Base-by-base conservation (phyloP, 768 basidiomycete genomes). In the Crassisporium funariophilum region DNA sequence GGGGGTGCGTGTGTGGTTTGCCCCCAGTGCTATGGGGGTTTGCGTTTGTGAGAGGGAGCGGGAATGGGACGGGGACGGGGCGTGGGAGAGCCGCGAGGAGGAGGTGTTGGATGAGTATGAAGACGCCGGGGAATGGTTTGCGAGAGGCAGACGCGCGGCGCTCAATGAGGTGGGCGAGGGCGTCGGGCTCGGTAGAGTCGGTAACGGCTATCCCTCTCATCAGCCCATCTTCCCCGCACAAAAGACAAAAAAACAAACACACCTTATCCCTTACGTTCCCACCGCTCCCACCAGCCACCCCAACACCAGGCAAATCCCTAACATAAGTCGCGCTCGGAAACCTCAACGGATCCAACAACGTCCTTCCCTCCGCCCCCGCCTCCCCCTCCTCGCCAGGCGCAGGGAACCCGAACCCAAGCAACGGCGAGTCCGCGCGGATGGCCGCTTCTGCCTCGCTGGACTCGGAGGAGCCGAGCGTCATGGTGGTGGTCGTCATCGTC, bases 371-470 rank as follows among this genome's bases (percentile, higher is more conserved):
- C 25, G 25, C 41, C 6, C 19, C 27, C n/a, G 8, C 41, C 7
- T 35, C 11, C 17, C 15, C 7, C 5, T 13, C 42, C 3, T 16
- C 42, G 5, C 19, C 41, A 33, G 12, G 16, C 24, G 3, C 29
- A 17, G 44, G 31, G 19, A 17, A 24, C 5, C 22, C 31, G 37
- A 59, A 64, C 5, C 61, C 62, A 4, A 64, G 57, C 4, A 64
- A 17, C 0, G 62, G 62, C n/a, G 61, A 64, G 50, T 61, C 61
- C 3, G 55, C 56, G 34, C 59, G 60, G 12, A 35, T 3, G 2
- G 29, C 27, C 7, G 27, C 27, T 29, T 29, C 27, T n/a, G n/a
- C 29, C 29, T 31, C n/a, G 3, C 29, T 31, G n/a, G n/a, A n/a
- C n/a, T n/a, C n/a, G n/a, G n/a, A n/a, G n/a, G n/a, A n/a, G n/a